These are phyloP conservation scores for Parmelia sp. DNA, from an alignment of 495 filamentous ascomycete species.

Conservation along the genomic window DNA sequence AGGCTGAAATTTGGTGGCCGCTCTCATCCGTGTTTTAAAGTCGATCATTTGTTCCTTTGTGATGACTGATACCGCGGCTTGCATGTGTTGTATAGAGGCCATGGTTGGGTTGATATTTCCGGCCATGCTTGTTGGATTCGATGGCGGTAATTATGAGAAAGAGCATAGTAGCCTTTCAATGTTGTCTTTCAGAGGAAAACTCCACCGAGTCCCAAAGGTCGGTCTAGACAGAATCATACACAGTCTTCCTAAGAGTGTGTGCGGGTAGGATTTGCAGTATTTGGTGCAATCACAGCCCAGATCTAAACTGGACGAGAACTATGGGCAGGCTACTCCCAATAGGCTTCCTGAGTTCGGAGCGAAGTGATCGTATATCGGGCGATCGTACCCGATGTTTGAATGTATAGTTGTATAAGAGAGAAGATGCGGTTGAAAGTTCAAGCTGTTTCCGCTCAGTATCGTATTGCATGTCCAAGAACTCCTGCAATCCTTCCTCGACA, in stretches of 20 bases:
- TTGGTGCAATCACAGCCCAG: background rate
- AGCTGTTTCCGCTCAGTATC: background rate
- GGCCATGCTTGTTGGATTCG: background rate
- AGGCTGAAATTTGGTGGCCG: background rate
- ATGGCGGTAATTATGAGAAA: background rate
- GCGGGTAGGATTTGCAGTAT: background rate
- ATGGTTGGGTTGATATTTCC: background rate
- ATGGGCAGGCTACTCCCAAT: background rate
- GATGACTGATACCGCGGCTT: background rate
- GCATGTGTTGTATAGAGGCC: background rate
- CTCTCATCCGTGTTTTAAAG: background rate
- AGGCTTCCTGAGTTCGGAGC: background rate
- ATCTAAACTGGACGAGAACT: background rate
- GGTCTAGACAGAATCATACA: background rate
- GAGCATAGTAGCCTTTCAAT: background rate
- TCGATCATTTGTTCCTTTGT: background rate
- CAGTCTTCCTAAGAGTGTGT: background rate
- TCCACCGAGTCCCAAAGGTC: background rate
- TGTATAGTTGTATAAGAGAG: background rate
- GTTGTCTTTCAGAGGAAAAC: background rate
- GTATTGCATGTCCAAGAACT: background rate
- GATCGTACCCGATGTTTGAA: background rate
- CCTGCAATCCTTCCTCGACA: background rate
- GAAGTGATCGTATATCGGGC: background rate
- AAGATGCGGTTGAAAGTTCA: too few species aligned